phyloP scores from a whole-genome alignment of 2,329 filamentous ascomycete species.

The Sordariomycetes sp. region DNA sequence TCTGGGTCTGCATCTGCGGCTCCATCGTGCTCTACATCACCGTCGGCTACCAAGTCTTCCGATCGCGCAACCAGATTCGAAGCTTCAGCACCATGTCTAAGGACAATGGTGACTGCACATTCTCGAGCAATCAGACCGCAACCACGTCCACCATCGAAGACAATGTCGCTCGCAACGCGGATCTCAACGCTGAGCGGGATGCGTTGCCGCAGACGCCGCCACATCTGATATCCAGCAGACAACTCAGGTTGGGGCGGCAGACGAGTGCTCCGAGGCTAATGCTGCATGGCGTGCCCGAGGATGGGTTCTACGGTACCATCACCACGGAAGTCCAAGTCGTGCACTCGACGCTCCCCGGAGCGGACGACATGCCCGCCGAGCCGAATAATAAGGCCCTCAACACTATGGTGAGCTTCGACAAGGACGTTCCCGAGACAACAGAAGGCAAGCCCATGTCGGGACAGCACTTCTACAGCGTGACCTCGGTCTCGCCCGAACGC shows the following conservation, averaged over 20 bases:
- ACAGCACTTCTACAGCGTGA: conserved; percentile 21
- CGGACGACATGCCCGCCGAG: conserved; percentile 7
- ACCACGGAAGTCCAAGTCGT: conserved; percentile 42
- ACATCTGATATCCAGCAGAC: background rate
- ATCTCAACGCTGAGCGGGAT: too few species aligned
- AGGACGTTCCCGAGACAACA: conserved; percentile 5
- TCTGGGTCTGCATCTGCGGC: conserved; percentile 49
- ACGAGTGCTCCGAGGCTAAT: background rate
- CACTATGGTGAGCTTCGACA: conserved; percentile 14
- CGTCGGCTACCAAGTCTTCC: conserved; percentile 52
- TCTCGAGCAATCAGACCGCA: too few species aligned
- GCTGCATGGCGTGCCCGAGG: conserved; percentile 14
- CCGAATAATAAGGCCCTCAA: conserved; percentile 12
- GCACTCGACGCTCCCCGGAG: conserved; percentile 14
- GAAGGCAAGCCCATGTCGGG: conserved; percentile 11
- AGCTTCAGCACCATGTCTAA: conserved; percentile 37
- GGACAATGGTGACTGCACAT: conserved; percentile 16
- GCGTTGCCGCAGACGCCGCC: background rate
- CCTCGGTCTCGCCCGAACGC: conserved; percentile 6
- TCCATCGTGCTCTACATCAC: conserved; percentile 46
- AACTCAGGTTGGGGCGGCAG: background rate
- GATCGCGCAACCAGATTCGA: conserved; percentile 43
- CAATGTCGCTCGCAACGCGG: conserved; percentile 16
- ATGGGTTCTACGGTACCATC: conserved; percentile 38
- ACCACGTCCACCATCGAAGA: conserved; percentile 18